Percentiles rank a stretch among this genome's conserved stretches.
Conservation (phyloP, 2,329 filamentous ascomycete genomes). For the Arthrobotrys megalospora region DNA sequence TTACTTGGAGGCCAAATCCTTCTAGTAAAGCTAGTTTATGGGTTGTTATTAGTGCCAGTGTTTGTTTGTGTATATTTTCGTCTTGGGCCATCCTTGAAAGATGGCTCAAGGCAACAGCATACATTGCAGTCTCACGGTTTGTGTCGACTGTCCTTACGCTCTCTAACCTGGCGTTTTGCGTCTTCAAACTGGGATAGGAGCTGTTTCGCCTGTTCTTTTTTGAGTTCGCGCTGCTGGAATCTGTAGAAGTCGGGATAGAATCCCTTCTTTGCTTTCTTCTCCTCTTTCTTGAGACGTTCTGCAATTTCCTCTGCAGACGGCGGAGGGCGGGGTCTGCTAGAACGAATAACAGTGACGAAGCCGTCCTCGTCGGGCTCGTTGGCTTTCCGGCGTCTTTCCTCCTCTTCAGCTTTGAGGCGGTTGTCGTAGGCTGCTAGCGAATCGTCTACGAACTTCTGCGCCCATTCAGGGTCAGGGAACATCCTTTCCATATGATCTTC, state of each 20-base stretch:
- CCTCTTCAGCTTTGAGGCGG: slow-evolving; percentile 77
- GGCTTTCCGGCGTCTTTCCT: slow-evolving; percentile 76
- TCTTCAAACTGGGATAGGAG: slow-evolving; percentile 81
- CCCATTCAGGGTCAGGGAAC: slow-evolving; percentile 77
- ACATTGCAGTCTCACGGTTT: neutral
- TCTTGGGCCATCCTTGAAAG: too few relatives aligned
- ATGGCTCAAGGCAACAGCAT: neutral
- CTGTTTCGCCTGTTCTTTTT: slow-evolving; percentile 80
- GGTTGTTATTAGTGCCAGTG: neutral
- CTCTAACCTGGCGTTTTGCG: slow-evolving; percentile 79
- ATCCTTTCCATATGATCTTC: slow-evolving; percentile 77
- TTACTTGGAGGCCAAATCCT: too few relatives aligned
- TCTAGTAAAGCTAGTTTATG: too few relatives aligned
- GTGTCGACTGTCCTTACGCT: slow-evolving; percentile 76
- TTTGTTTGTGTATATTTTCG: neutral
- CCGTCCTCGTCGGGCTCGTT: slow-evolving; percentile 93
- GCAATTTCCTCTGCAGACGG: slow-evolving; percentile 79
- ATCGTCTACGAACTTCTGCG: slow-evolving; percentile 83
- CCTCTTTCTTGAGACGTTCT: slow-evolving; percentile 75
- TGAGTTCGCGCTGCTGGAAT: slow-evolving; percentile 84
- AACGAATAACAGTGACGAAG: slow-evolving; percentile 90
- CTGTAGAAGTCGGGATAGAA: slow-evolving; percentile 81
- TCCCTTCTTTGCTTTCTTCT: slow-evolving; percentile 76
- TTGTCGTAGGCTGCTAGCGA: slow-evolving; percentile 87
- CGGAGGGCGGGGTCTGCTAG: slow-evolving; percentile 79